Percentiles rank a stretch among this genome's conserved stretches.
Evolutionary conservation across 2,329 filamentous ascomycete genomes (phyloP).

Genomic region (Beauveria caledonica): DNA sequence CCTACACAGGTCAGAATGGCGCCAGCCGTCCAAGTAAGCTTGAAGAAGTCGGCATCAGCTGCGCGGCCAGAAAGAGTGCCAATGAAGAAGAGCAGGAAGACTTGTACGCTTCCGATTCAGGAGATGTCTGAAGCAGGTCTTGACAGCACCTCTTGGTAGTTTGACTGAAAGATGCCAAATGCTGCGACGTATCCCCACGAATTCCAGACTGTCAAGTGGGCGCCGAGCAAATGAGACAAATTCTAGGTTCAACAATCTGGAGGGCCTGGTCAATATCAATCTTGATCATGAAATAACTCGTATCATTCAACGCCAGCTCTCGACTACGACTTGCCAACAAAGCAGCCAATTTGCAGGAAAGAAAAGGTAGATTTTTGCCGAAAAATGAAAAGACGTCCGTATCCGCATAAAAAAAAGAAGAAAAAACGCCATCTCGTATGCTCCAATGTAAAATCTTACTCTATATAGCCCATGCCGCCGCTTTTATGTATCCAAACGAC

Average conservation of each 20-base stretch:
- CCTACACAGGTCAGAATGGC: slow-evolving; percentile 35
- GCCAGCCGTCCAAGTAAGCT: slow-evolving; percentile 32
- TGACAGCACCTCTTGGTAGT: too few relatives aligned
- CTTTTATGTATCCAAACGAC: slow-evolving; percentile 15
- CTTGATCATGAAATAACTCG: too few relatives aligned
- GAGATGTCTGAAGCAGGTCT: slow-evolving; percentile 18
- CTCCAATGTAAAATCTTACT: slow-evolving; percentile 1
- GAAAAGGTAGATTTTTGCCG: too few relatives aligned
- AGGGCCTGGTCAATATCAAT: too few relatives aligned
- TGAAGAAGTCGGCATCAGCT: slow-evolving; percentile 47
- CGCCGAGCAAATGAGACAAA: too few relatives aligned
- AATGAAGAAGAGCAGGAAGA: slow-evolving; percentile 48
- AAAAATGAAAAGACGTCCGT: neutral
- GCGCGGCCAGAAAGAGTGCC: slow-evolving; percentile 45
- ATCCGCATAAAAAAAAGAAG: slow-evolving; percentile 13
- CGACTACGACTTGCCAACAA: too few relatives aligned
- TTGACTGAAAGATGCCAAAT: too few relatives aligned
- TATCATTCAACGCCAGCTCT: too few relatives aligned
- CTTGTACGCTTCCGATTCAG: slow-evolving; percentile 47
- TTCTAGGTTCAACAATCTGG: too few relatives aligned
- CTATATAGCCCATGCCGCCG: neutral
- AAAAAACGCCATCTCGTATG: slow-evolving; percentile 20
- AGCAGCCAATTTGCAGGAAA: too few relatives aligned
- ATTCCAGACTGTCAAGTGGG: too few relatives aligned
- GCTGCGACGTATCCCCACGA: too few relatives aligned